Conservation (phyloP, 306 rosid species). For the Rubus parviflorus region DNA sequence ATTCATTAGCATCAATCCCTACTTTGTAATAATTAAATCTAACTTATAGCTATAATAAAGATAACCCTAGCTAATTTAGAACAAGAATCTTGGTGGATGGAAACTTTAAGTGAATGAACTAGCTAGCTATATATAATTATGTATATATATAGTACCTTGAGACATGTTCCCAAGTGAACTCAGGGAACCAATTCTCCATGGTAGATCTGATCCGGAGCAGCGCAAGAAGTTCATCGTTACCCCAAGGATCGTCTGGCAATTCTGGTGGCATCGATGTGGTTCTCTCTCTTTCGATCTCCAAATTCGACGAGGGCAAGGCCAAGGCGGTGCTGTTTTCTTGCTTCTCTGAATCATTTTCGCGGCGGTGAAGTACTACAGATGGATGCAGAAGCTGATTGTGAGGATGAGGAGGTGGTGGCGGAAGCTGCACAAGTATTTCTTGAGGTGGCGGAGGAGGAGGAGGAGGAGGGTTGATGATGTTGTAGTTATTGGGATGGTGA, state of each 20-base stretch:
- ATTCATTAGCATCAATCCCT: conserved; percentile 6
- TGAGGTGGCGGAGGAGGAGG: conserved; percentile 8
- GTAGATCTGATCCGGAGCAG: conserved; percentile 81
- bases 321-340: conserved; percentile 6
- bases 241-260: conserved; percentile 51
- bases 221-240: conserved; percentile 63
- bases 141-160: conserved; percentile 52
- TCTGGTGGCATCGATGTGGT: neutral
- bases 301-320: conserved; percentile 21
- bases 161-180: conserved; percentile 84
- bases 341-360: conserved; percentile 25
- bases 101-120: neutral
- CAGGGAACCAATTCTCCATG: conserved; percentile 71
- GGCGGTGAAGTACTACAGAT: conserved; percentile 31
- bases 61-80: neutral
- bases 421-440: conserved; percentile 12
- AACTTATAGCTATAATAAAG: neutral
- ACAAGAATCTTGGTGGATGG: neutral
- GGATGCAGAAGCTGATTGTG: conserved; percentile 41
- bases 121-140: neutral
- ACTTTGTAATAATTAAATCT: neutral
- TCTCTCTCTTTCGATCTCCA: conserved; percentile 37
- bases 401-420: neutral
- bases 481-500: neutral
- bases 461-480: neutral